Evolutionary conservation across 257 asterid genomes (phyloP).

Genomic region (Primulina eburnea): DNA sequence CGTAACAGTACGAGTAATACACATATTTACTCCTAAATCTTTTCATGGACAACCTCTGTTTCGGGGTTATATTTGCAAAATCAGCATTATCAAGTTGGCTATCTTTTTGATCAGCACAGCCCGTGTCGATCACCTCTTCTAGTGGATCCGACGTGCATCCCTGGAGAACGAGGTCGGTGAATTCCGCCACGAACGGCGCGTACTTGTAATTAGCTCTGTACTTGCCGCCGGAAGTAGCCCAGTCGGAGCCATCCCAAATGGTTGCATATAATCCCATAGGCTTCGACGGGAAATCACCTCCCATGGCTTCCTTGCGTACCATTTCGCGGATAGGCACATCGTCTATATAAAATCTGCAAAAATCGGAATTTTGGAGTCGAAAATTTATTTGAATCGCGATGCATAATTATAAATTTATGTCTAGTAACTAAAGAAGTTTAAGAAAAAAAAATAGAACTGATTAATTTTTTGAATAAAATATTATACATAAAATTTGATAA

Average conservation of each 20-base stretch:
- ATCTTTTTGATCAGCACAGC: slow-evolving; percentile 28
- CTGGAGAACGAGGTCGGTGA: slow-evolving; percentile 67
- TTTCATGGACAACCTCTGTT: slow-evolving; percentile 59
- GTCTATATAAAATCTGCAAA: slow-evolving; percentile 74
- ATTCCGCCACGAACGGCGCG: slow-evolving; percentile 82
- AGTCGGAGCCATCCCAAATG: slow-evolving; percentile 93
- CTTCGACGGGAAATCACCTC: slow-evolving; percentile 81
- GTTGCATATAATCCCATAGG: slow-evolving; percentile 93
- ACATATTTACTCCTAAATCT: slow-evolving; percentile 53
- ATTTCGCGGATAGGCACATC: slow-evolving; percentile 79
- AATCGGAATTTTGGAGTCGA: neutral
- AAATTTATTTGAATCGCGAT: no score
- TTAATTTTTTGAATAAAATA: slow-evolving; percentile 10
- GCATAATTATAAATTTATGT: no score
- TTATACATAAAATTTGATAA: neutral
- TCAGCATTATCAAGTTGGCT: slow-evolving; percentile 36
- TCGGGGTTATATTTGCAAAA: slow-evolving; percentile 39
- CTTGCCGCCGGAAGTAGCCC: slow-evolving; percentile 97
- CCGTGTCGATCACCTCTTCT: slow-evolving; percentile 46
- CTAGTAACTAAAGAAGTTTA: neutral
- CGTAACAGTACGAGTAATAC: slow-evolving; percentile 87
- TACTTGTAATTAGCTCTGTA: slow-evolving; percentile 74
- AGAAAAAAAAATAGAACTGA: neutral
- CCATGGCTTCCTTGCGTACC: slow-evolving; percentile 59
- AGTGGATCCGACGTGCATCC: slow-evolving; percentile 72